These are phyloP conservation scores for Heritiera littoralis DNA, from an alignment of 345 rosid genomes.

Conservation along the genomic window DNA sequence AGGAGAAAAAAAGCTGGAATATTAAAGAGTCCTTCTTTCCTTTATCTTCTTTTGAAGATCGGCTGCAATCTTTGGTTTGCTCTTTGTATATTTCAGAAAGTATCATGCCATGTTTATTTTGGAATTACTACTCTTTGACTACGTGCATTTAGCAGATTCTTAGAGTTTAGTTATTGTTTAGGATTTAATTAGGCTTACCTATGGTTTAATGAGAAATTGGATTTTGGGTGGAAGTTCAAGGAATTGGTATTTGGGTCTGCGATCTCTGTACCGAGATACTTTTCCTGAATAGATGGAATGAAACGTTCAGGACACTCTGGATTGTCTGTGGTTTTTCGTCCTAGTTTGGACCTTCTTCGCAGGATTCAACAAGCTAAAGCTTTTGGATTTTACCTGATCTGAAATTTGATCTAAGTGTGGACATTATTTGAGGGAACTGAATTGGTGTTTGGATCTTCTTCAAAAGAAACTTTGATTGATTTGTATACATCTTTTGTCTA, in stretches of 20 bases:
- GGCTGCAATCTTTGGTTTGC: not conserved
- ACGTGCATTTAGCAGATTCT: not conserved
- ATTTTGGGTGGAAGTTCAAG: not conserved
- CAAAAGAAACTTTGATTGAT: not conserved
- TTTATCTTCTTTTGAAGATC: not conserved
- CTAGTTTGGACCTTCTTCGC: not conserved
- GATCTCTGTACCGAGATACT: not conserved
- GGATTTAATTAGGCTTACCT: not conserved
- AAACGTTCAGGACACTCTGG: not conserved
- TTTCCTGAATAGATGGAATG: not conserved
- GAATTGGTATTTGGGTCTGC: not conserved
- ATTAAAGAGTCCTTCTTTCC: not conserved
- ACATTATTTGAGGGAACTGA: not conserved
- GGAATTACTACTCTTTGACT: not conserved
- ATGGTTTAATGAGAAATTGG: not conserved
- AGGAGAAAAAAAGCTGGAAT: not conserved
- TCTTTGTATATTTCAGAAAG: not conserved
- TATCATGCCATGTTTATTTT: not conserved
- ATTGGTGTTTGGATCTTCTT: not conserved
- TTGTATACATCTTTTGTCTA: not conserved
- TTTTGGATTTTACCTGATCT: not conserved
- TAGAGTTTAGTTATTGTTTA: not conserved
- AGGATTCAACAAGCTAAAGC: not conserved
- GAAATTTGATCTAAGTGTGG: not conserved
- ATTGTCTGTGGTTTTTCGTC: not conserved